These are phyloP conservation scores for Forsythia viridissima DNA, from an alignment of 257 asterid species.

Conservation along the genomic window DNA sequence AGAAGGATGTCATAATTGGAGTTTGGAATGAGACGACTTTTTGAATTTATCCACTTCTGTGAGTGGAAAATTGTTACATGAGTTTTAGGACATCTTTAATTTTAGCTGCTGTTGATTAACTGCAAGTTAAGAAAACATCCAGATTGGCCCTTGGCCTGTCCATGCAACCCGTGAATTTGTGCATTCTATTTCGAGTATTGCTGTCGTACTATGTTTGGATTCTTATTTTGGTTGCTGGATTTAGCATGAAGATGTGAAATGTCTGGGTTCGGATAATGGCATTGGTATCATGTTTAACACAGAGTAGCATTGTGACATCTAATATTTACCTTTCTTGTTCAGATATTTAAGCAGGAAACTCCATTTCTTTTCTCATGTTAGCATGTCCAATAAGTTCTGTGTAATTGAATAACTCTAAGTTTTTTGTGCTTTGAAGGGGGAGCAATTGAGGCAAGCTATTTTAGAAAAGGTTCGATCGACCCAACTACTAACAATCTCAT, in stretches of 20 bases:
- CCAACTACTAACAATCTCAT: slow-evolving; percentile 77
- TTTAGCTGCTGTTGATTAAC: neutral
- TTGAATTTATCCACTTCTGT: neutral
- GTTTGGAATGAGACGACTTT: neutral
- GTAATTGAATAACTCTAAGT: neutral
- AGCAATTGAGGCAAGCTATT: slow-evolving; percentile 71
- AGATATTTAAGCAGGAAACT: neutral
- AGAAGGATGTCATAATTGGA: neutral
- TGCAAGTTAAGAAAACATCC: too few species aligned
- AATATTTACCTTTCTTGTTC: neutral
- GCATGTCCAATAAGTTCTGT: neutral
- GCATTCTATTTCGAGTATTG: neutral
- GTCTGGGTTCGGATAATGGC: neutral
- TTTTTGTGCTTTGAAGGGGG: slow-evolving; percentile 54
- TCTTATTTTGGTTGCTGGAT: neutral
- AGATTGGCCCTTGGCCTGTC: neutral
- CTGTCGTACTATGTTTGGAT: neutral
- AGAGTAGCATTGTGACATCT: neutral
- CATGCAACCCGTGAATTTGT: neutral
- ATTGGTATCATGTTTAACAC: neutral
- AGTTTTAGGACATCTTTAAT: neutral
- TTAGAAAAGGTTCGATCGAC: slow-evolving; percentile 74
- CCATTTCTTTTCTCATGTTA: neutral
- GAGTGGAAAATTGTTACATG: neutral
- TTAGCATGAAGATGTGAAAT: neutral